Conservation (phyloP, 805 yeast genomes). For the Groenewaldozyma tartarivorans region DNA sequence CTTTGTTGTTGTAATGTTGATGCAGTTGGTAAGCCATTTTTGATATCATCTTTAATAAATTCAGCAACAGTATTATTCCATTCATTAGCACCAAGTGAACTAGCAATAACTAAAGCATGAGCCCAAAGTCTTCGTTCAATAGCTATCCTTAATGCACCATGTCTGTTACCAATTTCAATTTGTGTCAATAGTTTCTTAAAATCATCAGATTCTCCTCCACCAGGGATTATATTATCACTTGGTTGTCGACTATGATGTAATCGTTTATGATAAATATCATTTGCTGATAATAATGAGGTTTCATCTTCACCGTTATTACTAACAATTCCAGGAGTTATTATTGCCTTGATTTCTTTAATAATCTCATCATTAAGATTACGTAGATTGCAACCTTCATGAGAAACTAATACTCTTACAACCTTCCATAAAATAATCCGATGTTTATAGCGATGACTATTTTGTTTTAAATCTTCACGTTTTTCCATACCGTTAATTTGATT, state of each 20-base stretch:
- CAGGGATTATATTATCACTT: neutral
- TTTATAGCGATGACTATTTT: constrained; percentile 20
- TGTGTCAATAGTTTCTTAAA: constrained; percentile 12
- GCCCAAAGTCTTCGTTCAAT: constrained; percentile 64
- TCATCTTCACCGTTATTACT: constrained; percentile 10
- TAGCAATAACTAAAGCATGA: constrained; percentile 62
- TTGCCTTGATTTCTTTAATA: constrained; percentile 13
- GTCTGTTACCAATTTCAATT: constrained; percentile 45
- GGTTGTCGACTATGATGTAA: constrained; percentile 4
- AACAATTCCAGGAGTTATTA: constrained; percentile 19
- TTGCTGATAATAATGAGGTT: constrained; percentile 17
- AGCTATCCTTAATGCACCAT: constrained; percentile 55
- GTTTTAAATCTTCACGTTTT: constrained; percentile 10
- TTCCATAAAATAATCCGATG: constrained; percentile 26
- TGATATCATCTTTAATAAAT: constrained; percentile 42
- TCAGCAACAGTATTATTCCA: constrained; percentile 51
- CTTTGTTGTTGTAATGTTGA: constrained; percentile 29
- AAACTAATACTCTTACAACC: constrained; percentile 26
- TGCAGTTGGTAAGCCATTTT: constrained; percentile 20
- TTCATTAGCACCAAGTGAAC: constrained; percentile 50
- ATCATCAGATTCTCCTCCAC: constrained; percentile 11
- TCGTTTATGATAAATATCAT: constrained; percentile 17
- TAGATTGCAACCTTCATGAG: constrained; percentile 23
- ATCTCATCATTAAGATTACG: constrained; percentile 23
- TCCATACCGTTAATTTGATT: constrained; percentile 25